Evolutionary conservation across 1,284 basidiomycete genomes (phyloP).

Genomic region (Phenoliferia sp.): DNA sequence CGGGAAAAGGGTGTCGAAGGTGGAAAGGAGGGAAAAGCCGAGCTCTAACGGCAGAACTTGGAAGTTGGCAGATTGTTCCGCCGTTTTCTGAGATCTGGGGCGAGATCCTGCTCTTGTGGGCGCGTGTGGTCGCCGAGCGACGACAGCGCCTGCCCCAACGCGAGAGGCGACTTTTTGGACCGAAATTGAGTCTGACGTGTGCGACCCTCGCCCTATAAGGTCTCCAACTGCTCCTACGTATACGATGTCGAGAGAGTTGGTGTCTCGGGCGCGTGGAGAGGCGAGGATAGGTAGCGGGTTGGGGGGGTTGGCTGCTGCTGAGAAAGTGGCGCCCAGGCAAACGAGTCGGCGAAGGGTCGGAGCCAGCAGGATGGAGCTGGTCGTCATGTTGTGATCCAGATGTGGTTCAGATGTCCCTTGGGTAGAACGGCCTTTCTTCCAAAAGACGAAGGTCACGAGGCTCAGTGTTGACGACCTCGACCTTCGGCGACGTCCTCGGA

Average conservation of each 20-base stretch:
- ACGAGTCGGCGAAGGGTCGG: conserved; percentile 9
- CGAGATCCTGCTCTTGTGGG: background rate
- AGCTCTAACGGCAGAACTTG: background rate
- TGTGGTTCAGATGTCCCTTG: too few species aligned
- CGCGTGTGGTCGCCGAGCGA: background rate
- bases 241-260: background rate
- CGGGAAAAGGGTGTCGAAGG: background rate
- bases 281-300: background rate
- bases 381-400: too few species aligned
- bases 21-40: background rate
- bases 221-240: background rate
- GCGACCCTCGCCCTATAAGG: background rate
- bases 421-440: too few species aligned
- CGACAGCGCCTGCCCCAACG: background rate
- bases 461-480: too few species aligned
- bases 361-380: background rate
- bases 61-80: too few species aligned
- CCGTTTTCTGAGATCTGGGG: too few species aligned
- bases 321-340: conserved; percentile 11
- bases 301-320: conserved; percentile 6
- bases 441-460: too few species aligned
- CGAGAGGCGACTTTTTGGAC: conserved; percentile 8
- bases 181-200: conserved; percentile 3
- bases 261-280: background rate
- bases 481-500: too few species aligned